phyloP scores from a whole-genome alignment of 495 filamentous ascomycete species.

The Lindgomyces ingoldianus region DNA sequence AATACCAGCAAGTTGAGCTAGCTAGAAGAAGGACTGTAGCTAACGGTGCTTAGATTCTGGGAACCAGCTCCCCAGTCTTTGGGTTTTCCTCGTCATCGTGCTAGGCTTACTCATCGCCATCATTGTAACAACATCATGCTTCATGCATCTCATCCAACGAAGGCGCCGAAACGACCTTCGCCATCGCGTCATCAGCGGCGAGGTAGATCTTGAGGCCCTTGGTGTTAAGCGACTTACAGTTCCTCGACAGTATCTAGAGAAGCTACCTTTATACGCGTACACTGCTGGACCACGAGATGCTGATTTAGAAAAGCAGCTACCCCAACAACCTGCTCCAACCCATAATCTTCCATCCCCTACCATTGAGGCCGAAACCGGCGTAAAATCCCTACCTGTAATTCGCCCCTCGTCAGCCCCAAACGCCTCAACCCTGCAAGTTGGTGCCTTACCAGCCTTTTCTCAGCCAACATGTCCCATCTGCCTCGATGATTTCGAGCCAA shows the following conservation, averaged over 20 bases:
- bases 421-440: conserved; percentile 22
- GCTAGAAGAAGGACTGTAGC: not conserved
- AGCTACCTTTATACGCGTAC: conserved; percentile 75
- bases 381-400: conserved; percentile 38
- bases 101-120: conserved; percentile 70
- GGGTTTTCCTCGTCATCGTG: conserved; percentile 81
- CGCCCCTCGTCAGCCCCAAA: conserved; percentile 34
- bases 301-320: conserved; percentile 12
- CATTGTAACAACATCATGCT: conserved; percentile 61
- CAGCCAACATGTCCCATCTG: conserved; percentile 85
- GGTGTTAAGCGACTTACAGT: conserved; percentile 76
- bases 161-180: conserved; percentile 64
- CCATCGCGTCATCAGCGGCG: conserved; percentile 68
- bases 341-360: conserved; percentile 25
- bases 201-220: conserved; percentile 77
- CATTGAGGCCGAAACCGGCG: conserved; percentile 26
- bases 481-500: conserved; percentile 73
- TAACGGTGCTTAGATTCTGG: conserved; percentile 41
- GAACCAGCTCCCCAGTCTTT: conserved; percentile 63
- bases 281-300: not conserved
- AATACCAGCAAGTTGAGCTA: conserved; percentile 54
- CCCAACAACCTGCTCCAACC: conserved; percentile 7
- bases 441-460: conserved; percentile 46
- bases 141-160: conserved; percentile 74
- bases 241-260: conserved; percentile 64